phyloP scores from a whole-genome alignment of 164 flowering plant genomes.

The Magnolia changhungtana region DNA sequence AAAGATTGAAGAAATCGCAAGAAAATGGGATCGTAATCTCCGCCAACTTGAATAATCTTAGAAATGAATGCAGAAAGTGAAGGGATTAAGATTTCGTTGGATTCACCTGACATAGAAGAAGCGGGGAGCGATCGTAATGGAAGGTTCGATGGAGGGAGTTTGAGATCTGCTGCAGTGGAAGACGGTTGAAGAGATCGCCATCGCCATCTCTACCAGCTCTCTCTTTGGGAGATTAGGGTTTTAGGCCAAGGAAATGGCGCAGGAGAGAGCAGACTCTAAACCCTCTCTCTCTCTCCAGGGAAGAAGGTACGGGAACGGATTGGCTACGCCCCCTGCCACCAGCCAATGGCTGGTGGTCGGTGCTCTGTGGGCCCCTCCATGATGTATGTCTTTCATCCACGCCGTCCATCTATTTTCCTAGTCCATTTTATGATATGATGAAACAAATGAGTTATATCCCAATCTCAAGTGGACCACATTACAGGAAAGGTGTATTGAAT shows the following conservation, averaged over 20 bases:
- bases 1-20: neutral
- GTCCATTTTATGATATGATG: no score
- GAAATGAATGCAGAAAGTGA: neutral
- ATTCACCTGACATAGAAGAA: slow-evolving; percentile 38
- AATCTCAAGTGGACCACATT: no score
- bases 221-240: neutral
- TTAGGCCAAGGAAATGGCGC: neutral
- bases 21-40: neutral
- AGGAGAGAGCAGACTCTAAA: neutral
- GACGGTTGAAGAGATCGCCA: slow-evolving; percentile 33
- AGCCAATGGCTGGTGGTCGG: no score
- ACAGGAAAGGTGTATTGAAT: no score
- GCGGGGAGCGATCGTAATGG: slow-evolving; percentile 12
- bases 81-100: neutral
- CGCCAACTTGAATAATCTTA: neutral
- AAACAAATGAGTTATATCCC: no score
- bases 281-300: neutral
- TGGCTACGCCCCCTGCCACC: no score
- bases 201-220: slow-evolving; percentile 31
- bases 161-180: slow-evolving; percentile 32
- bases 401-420: no score
- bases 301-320: no score
- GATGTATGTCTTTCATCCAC: no score
- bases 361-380: no score
- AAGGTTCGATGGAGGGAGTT: slow-evolving; percentile 10